Percentiles rank a stretch among this genome's conserved stretches.
These are phyloP conservation scores for Phaeotremella skinneri DNA, from an alignment of 768 basidiomycete species.

Conservation along the genomic window DNA sequence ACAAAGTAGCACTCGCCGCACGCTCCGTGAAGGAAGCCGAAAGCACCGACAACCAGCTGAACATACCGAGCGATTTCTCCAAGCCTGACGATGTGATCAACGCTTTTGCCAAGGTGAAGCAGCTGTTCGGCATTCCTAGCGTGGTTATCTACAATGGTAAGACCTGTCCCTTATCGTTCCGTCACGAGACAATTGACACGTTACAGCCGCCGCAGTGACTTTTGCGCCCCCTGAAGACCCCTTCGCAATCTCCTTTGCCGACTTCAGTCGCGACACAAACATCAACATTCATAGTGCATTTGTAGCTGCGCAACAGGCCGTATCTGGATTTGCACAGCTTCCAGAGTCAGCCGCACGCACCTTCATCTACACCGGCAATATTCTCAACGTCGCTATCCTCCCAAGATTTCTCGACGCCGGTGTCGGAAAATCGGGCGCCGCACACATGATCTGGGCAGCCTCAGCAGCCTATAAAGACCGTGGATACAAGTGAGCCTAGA, in stretches of 20 bases:
- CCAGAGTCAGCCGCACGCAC: slow-evolving; percentile 8
- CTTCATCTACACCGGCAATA: slow-evolving; percentile 28
- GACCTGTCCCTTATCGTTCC: neutral
- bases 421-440: slow-evolving; percentile 14
- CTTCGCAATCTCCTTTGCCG: slow-evolving; percentile 6
- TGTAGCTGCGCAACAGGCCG: slow-evolving; percentile 26
- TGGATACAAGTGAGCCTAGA: slow-evolving; percentile 21
- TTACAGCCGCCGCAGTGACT: slow-evolving; percentile 5
- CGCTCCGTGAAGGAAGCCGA: slow-evolving; percentile 19
- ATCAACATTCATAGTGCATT: slow-evolving; percentile 15
- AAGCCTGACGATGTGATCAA: slow-evolving; percentile 12
- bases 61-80: slow-evolving; percentile 22
- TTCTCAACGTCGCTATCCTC: slow-evolving; percentile 13
- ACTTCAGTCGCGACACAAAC: slow-evolving; percentile 11
- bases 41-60: slow-evolving; percentile 11
- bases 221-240: slow-evolving; percentile 15
- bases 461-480: slow-evolving; percentile 15
- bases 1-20: slow-evolving; percentile 22
- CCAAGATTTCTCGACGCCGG: slow-evolving; percentile 12
- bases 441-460: slow-evolving; percentile 21
- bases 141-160: slow-evolving; percentile 28
- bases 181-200: neutral
- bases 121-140: slow-evolving; percentile 17
- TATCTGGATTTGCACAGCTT: slow-evolving; percentile 13
- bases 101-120: slow-evolving; percentile 15